These are phyloP conservation scores for Hymenoscyphus fraxineus DNA, from an alignment of 2,329 filamentous ascomycete species.

Conservation along the genomic window DNA sequence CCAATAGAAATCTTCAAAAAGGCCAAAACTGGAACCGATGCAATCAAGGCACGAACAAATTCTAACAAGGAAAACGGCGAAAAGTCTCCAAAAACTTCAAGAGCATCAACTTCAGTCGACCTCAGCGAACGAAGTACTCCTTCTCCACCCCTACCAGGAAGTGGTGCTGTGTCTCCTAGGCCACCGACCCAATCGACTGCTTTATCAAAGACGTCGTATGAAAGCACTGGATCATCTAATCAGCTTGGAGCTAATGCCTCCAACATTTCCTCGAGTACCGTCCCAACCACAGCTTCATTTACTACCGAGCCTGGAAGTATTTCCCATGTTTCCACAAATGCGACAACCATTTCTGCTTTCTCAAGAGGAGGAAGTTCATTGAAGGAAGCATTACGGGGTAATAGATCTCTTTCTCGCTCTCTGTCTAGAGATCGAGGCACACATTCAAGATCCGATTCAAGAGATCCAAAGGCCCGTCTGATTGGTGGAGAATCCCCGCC, in stretches of 20 bases:
- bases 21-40: constrained; percentile 26
- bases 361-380: constrained; percentile 26
- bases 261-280: constrained; percentile 23
- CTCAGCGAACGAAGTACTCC: constrained; percentile 11
- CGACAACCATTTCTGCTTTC: neutral
- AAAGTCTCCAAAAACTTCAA: constrained; percentile 12
- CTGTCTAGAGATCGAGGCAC: constrained; percentile 17
- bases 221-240: constrained; percentile 23
- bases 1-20: constrained; percentile 53
- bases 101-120: constrained; percentile 19
- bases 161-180: constrained; percentile 10
- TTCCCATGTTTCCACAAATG: neutral
- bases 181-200: constrained; percentile 12
- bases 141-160: neutral
- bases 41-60: constrained; percentile 14
- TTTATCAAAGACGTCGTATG: constrained; percentile 28
- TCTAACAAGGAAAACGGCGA: constrained; percentile 13
- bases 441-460: constrained; percentile 22
- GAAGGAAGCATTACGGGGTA: constrained; percentile 32
- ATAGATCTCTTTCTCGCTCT: constrained; percentile 26
- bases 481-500: constrained; percentile 14
- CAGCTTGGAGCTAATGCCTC: constrained; percentile 10
- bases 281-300: constrained; percentile 5
- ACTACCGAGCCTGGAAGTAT: neutral
- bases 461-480: constrained; percentile 14